Evolutionary conservation across 345 rosid species (phyloP).

Genomic region (Pistacia atlantica): DNA sequence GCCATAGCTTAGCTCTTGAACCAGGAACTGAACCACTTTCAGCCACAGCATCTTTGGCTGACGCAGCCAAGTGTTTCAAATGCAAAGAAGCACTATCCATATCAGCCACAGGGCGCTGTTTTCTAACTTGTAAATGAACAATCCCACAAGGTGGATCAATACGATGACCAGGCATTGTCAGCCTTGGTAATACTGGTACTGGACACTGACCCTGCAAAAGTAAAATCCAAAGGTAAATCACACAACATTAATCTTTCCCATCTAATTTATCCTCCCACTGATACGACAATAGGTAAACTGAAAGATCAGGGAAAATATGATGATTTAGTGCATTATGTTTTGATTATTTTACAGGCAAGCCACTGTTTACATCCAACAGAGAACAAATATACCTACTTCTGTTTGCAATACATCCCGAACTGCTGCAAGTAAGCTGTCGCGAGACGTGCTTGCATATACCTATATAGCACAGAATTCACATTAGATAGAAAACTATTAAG

Average conservation of each 20-base stretch:
- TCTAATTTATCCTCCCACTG: neutral
- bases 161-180: constrained; percentile 99
- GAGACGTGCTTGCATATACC: constrained; percentile 96
- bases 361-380: constrained; percentile 24
- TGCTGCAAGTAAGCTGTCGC: constrained; percentile 95
- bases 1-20: constrained; percentile 95
- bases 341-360: constrained; percentile 6
- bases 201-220: constrained; percentile 78
- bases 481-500: constrained; percentile 30
- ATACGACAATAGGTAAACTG: constrained; percentile 1
- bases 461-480: constrained; percentile 34
- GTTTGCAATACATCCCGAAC: constrained; percentile 95
- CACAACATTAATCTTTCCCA: constrained; percentile 12
- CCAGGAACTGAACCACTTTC: constrained; percentile 98
- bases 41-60: constrained; percentile 98
- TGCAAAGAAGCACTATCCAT: constrained; percentile 78
- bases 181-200: constrained; percentile 87
- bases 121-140: constrained; percentile 59
- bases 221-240: constrained; percentile 13
- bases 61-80: constrained; percentile 92
- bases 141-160: constrained; percentile 99
- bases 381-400: constrained; percentile 71
- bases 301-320: neutral
- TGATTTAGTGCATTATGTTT: neutral
- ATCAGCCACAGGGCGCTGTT: constrained; percentile 57